Percentiles rank a stretch among this genome's conserved stretches.
These are phyloP conservation scores for Lentithecium fluviatile DNA, from an alignment of 495 filamentous ascomycete species.

Conservation along the genomic window DNA sequence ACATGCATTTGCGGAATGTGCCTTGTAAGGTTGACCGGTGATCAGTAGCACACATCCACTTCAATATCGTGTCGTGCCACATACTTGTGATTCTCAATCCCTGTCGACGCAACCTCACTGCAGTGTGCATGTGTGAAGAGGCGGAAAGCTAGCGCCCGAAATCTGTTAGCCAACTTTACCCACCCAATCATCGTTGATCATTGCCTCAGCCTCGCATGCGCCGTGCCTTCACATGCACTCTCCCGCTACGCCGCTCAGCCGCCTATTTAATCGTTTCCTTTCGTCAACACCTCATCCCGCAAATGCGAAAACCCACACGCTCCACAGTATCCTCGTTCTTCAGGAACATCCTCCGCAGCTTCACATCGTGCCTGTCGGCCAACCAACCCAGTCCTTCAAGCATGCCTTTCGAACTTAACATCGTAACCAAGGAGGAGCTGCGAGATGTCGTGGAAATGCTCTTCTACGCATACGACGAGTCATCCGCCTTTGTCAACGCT, in stretches of 20 bases:
- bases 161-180: no score
- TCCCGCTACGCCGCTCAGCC: not conserved
- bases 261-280: not conserved
- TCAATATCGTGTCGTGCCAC: no score
- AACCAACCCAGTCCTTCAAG: not conserved
- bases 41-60: no score
- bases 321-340: not conserved
- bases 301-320: not conserved
- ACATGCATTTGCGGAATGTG: no score
- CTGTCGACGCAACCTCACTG: no score
- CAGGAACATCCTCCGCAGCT: not conserved
- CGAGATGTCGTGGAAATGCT: not conserved
- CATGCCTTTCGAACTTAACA: conserved; percentile 1
- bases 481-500: conserved; percentile 2
- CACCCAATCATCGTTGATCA: no score
- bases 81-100: no score
- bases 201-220: no score
- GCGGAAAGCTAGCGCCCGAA: no score
- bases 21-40: no score
- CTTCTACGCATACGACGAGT: not conserved
- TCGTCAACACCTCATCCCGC: not conserved
- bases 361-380: not conserved
- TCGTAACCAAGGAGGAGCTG: not conserved
- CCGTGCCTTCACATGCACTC: no score
- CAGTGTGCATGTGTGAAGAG: no score